Percentiles rank a stretch among this genome's conserved stretches.
Conservation (phyloP, 1,284 basidiomycete genomes). For the Trichosporon sp. region DNA sequence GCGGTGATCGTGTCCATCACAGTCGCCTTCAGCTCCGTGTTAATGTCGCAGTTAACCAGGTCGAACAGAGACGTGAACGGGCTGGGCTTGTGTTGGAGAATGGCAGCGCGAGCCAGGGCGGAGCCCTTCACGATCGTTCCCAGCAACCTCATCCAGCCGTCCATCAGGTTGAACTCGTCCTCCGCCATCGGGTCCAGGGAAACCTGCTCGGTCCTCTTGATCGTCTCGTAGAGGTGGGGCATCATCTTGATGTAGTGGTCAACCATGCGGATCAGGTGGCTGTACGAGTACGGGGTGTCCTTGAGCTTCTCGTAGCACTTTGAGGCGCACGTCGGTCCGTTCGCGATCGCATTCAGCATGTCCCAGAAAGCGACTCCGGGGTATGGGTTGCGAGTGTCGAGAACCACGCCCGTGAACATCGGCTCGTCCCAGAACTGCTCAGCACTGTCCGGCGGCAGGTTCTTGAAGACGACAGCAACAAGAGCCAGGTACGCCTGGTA, state of each 20-base stretch:
- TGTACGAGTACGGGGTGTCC: slow-evolving; percentile 37
- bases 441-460: slow-evolving; percentile 68
- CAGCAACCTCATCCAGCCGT: slow-evolving; percentile 56
- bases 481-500: slow-evolving; percentile 78
- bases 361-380: slow-evolving; percentile 78
- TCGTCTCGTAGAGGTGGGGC: slow-evolving; percentile 39
- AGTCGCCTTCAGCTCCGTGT: slow-evolving; percentile 83
- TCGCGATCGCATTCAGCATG: slow-evolving; percentile 79
- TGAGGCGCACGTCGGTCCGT: slow-evolving; percentile 70
- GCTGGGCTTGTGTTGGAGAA: slow-evolving; percentile 68
- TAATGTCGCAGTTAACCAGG: slow-evolving; percentile 71
- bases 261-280: slow-evolving; percentile 38
- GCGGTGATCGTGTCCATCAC: slow-evolving; percentile 78
- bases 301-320: slow-evolving; percentile 41
- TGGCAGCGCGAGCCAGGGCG: slow-evolving; percentile 33
- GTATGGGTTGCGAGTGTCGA: slow-evolving; percentile 66
- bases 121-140: slow-evolving; percentile 75
- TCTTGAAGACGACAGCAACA: slow-evolving; percentile 72
- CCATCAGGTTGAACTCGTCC: slow-evolving; percentile 32
- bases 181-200: slow-evolving; percentile 32
- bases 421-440: slow-evolving; percentile 77
- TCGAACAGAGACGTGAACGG: slow-evolving; percentile 74
- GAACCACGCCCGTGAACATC: slow-evolving; percentile 77
- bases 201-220: slow-evolving; percentile 28
- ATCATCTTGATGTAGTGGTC: slow-evolving; percentile 41